Conservation (phyloP, 192 early-diverging fungal species). For the Thamnidium elegans region DNA sequence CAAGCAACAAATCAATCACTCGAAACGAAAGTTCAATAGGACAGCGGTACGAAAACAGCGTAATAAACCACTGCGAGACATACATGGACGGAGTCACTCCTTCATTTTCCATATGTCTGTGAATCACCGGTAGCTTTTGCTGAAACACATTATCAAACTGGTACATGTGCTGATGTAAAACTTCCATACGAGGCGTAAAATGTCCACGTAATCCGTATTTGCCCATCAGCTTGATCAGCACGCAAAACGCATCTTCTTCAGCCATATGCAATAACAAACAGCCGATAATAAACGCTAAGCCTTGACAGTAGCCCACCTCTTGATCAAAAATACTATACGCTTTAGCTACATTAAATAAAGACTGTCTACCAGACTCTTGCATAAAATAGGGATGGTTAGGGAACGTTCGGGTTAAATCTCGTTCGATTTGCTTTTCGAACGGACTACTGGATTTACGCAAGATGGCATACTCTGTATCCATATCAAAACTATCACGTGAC, state of each 20-base stretch:
- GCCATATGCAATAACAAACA: slow-evolving; percentile 93
- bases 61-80: slow-evolving; percentile 99
- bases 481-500: slow-evolving; percentile 63
- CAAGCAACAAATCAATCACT: slow-evolving; percentile 89
- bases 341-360: slow-evolving; percentile 86
- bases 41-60: slow-evolving; percentile 96
- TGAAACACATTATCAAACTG: slow-evolving; percentile 88
- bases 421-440: slow-evolving; percentile 89
- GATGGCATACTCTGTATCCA: slow-evolving; percentile 70
- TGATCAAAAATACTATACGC: slow-evolving; percentile 90
- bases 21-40: slow-evolving; percentile 85
- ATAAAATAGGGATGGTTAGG: slow-evolving; percentile 81
- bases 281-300: slow-evolving; percentile 92
- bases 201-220: slow-evolving; percentile 85
- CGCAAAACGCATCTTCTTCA: slow-evolving; percentile 94
- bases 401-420: slow-evolving; percentile 90
- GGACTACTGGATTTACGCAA: slow-evolving; percentile 60
- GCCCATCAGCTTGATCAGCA: slow-evolving; percentile 87
- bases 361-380: slow-evolving; percentile 83
- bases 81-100: slow-evolving; percentile 93
- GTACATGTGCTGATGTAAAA: slow-evolving; percentile 80
- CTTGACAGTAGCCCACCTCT: slow-evolving; percentile 98
- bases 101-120: slow-evolving; percentile 77
- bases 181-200: slow-evolving; percentile 88
- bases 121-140: slow-evolving; percentile 77